These are phyloP conservation scores for Sequoiadendron giganteum DNA, from an alignment of 75 land plant genomes.

Conservation along the genomic window DNA sequence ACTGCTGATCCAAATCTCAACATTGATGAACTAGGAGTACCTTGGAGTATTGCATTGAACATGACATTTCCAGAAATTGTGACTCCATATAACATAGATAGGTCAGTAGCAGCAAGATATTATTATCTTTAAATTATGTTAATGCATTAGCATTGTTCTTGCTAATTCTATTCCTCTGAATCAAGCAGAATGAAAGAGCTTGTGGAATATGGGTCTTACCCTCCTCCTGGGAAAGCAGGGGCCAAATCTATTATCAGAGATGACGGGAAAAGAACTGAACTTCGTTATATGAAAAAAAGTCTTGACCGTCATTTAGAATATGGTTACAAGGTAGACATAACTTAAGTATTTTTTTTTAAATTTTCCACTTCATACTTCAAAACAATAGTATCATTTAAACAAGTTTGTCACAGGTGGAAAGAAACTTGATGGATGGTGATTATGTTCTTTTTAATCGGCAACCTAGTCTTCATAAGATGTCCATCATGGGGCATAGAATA, in stretches of 20 bases:
- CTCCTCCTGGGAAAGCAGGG: conserved; percentile 98
- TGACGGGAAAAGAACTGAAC: conserved; percentile 96
- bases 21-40: conserved; percentile 97
- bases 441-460: conserved; percentile 97
- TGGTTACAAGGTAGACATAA: conserved; percentile 76
- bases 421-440: conserved; percentile 95
- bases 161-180: background rate
- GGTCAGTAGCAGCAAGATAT: conserved; percentile 28
- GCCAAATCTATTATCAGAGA: conserved; percentile 95
- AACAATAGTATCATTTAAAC: background rate
- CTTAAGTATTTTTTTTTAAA: background rate
- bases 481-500: conserved; percentile 98
- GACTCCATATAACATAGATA: conserved; percentile 97
- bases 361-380: background rate
- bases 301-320: conserved; percentile 96
- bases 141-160: background rate
- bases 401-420: conserved; percentile 74
- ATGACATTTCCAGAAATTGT: conserved; percentile 98
- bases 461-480: conserved; percentile 99
- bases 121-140: background rate
- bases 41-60: conserved; percentile 98
- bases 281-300: conserved; percentile 88
- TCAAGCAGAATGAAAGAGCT: conserved; percentile 85
- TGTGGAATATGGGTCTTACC: conserved; percentile 98
- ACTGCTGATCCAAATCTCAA: conserved; percentile 99